Percentiles rank a stretch among this genome's conserved stretches.
phyloP scores from a whole-genome alignment of 2,329 filamentous ascomycete genomes.

The Lachnellula subtilissima region DNA sequence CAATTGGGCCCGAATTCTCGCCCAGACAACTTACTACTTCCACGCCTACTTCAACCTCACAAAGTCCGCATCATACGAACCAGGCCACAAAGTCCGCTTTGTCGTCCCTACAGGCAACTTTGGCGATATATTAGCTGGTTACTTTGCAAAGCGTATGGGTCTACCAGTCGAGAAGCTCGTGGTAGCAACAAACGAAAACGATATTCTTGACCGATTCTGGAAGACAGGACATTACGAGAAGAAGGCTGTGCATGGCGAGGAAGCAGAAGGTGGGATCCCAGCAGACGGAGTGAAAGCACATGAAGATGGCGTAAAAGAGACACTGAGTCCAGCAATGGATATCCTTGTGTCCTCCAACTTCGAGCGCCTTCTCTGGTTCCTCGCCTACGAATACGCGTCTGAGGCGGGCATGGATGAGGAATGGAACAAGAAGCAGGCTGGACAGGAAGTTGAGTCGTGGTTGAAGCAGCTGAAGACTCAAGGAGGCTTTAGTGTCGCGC shows the following conservation, averaged over 20 bases:
- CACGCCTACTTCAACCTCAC: slow-evolving; percentile 83
- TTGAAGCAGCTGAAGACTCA: slow-evolving; percentile 72
- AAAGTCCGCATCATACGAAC: slow-evolving; percentile 54
- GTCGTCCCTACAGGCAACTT: slow-evolving; percentile 96
- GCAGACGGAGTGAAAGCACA: slow-evolving; percentile 59
- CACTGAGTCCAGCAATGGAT: slow-evolving; percentile 93
- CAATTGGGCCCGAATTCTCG: slow-evolving; percentile 91
- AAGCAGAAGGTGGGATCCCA: slow-evolving; percentile 50
- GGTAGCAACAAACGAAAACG: slow-evolving; percentile 95
- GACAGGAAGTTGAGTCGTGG: slow-evolving; percentile 74
- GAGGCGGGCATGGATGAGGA: slow-evolving; percentile 57
- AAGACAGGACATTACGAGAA: slow-evolving; percentile 87
- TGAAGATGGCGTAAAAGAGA: slow-evolving; percentile 76
- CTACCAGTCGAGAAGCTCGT: slow-evolving; percentile 83
- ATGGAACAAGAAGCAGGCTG: slow-evolving; percentile 64
- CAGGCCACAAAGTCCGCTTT: slow-evolving; percentile 70
- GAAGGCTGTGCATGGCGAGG: slow-evolving; percentile 55
- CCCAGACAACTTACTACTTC: slow-evolving; percentile 97
- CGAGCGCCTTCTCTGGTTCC: slow-evolving; percentile 90
- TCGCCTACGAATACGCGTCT: slow-evolving; percentile 67
- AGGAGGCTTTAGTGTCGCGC: slow-evolving; percentile 77
- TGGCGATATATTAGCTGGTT: slow-evolving; percentile 88
- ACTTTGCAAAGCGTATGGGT: slow-evolving; percentile 88
- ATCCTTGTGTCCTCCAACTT: slow-evolving; percentile 96
- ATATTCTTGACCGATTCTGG: slow-evolving; percentile 95